Percentiles rank a stretch among this genome's conserved stretches.
phyloP scores from a whole-genome alignment of 495 filamentous ascomycete species.

The Penicillium taxi region DNA sequence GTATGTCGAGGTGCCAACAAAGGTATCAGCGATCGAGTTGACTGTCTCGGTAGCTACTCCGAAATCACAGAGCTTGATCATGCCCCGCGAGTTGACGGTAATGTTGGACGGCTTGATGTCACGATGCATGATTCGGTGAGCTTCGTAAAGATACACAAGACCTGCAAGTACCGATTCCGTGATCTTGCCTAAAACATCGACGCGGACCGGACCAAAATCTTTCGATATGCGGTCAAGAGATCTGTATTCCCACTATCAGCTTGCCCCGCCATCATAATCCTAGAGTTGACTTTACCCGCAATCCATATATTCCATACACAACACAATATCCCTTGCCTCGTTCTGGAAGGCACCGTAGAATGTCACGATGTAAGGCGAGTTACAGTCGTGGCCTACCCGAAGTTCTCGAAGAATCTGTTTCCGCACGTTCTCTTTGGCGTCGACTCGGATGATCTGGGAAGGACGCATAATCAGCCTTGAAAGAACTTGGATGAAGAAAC shows the following conservation, averaged over 20 bases:
- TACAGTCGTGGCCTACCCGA: conserved; percentile 96
- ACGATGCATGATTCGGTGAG: conserved; percentile 94
- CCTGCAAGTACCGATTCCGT: conserved; percentile 94
- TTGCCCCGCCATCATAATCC: conserved; percentile 3
- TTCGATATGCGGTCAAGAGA: conserved; percentile 92
- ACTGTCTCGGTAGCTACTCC: conserved; percentile 93
- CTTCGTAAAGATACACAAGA: conserved; percentile 86
- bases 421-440: conserved; percentile 91
- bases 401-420: conserved; percentile 94
- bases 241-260: conserved; percentile 39
- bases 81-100: conserved; percentile 83
- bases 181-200: conserved; percentile 99
- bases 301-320: conserved; percentile 99
- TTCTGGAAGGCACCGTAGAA: conserved; percentile 98
- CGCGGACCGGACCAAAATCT: conserved; percentile 86
- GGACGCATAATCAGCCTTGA: no score
- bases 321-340: conserved; percentile 88
- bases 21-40: conserved; percentile 95
- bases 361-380: conserved; percentile 89
- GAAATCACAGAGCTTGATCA: conserved; percentile 97
- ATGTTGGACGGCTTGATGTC: conserved; percentile 99
- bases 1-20: conserved; percentile 96
- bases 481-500: no score
- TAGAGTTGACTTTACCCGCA: conserved; percentile 64
- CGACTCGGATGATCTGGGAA: conserved; percentile 86